Evolutionary conservation across 169 alveolate species (phyloP).

Genomic region (Besnoitia besnoiti): DNA sequence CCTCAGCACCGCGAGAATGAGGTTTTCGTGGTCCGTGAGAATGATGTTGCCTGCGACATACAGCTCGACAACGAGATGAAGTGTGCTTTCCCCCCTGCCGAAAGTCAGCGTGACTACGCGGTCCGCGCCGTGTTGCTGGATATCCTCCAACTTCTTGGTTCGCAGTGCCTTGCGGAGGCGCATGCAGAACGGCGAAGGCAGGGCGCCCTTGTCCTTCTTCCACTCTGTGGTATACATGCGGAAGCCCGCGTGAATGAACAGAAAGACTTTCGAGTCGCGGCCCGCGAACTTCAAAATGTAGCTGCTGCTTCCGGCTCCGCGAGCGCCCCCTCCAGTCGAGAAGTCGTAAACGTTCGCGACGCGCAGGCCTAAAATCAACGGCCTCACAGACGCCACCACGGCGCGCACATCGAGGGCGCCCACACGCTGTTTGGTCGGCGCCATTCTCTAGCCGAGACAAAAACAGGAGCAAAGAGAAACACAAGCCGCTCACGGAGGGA

Average conservation of each 20-base stretch:
- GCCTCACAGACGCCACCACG: conserved; percentile 66
- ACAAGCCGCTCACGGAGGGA: too few relatives aligned
- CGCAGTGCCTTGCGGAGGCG: conserved; percentile 70
- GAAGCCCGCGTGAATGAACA: conserved; percentile 74
- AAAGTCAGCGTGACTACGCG: conserved; percentile 62
- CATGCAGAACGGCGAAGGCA: conserved; percentile 77
- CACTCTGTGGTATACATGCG: conserved; percentile 73
- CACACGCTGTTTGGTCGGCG: conserved; percentile 69
- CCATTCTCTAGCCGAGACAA: not conserved
- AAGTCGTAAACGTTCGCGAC: conserved; percentile 75
- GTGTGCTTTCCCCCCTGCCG: conserved; percentile 55
- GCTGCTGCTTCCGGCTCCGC: conserved; percentile 1
- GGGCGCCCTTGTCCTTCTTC: conserved; percentile 69
- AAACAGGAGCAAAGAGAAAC: not conserved
- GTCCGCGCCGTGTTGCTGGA: conserved; percentile 73
- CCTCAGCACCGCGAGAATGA: conserved; percentile 53
- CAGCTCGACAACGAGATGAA: conserved; percentile 69
- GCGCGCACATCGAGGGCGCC: conserved; percentile 77
- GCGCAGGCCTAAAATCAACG: conserved; percentile 63
- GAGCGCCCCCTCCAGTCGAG: conserved; percentile 1
- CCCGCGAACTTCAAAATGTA: conserved; percentile 1
- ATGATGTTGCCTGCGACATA: conserved; percentile 73
- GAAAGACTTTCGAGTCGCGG: conserved; percentile 44
- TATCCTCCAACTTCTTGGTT: conserved; percentile 60
- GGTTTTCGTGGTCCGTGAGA: conserved; percentile 65